phyloP scores from a whole-genome alignment of 2,329 filamentous ascomycete genomes.

The Cytospora mali region DNA sequence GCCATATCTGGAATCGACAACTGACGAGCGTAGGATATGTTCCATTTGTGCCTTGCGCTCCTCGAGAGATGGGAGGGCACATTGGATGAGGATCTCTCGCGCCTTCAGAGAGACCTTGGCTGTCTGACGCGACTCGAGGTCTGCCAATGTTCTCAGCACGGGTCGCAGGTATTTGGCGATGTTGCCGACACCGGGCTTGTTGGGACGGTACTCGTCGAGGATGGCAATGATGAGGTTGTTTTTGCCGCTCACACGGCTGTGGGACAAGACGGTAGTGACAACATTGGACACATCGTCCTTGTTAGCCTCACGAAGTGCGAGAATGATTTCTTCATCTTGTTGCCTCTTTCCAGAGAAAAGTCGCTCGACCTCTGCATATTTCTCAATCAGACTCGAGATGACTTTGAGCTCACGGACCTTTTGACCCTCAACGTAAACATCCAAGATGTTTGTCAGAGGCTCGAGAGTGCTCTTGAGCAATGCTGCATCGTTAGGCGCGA shows the following conservation, averaged over 20 bases:
- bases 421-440: conserved; percentile 81
- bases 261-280: conserved; percentile 86
- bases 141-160: conserved; percentile 81
- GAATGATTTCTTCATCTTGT: conserved; percentile 90
- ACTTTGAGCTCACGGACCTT: conserved; percentile 88
- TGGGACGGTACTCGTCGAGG: conserved; percentile 90
- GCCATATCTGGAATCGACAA: conserved; percentile 95
- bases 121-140: conserved; percentile 81
- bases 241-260: conserved; percentile 90
- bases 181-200: conserved; percentile 87
- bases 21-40: conserved; percentile 93
- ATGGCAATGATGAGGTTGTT: conserved; percentile 92
- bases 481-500: conserved; percentile 71
- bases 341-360: conserved; percentile 83
- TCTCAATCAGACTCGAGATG: conserved; percentile 76
- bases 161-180: conserved; percentile 85
- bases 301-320: conserved; percentile 93
- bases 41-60: conserved; percentile 97
- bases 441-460: conserved; percentile 77
- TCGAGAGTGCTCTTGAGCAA: conserved; percentile 72
- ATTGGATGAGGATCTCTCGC: conserved; percentile 95
- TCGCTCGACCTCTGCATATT: conserved; percentile 82
- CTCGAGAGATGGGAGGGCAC: conserved; percentile 91
- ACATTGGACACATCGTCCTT: conserved; percentile 88
- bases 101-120: conserved; percentile 98